Percentiles rank a stretch among this genome's conserved stretches.
These are phyloP conservation scores for Tilletia horrida DNA, from an alignment of 1,284 basidiomycete species.

Conservation along the genomic window DNA sequence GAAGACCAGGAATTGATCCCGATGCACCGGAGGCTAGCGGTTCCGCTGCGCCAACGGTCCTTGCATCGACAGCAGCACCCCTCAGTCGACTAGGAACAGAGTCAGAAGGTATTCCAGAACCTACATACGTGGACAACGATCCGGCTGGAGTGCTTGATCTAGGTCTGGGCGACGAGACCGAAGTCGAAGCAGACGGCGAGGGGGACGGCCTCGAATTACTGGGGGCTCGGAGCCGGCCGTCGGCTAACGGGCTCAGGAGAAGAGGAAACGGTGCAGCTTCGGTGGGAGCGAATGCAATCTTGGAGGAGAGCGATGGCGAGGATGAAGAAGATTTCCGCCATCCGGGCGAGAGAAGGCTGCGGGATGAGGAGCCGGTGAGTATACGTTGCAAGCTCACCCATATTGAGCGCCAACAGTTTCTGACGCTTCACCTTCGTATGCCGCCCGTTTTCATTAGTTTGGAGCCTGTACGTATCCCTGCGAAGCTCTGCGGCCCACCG, in stretches of 20 bases:
- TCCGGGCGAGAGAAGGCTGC: not conserved
- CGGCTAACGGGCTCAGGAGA: not conserved
- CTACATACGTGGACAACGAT: not conserved
- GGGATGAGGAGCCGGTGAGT: constrained; percentile 24
- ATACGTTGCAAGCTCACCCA: too few species aligned
- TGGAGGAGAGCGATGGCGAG: not conserved
- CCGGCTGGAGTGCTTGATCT: constrained; percentile 8
- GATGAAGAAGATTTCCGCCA: not conserved
- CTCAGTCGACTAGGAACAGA: not conserved
- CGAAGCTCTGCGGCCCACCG: too few species aligned
- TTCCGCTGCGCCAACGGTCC: too few species aligned
- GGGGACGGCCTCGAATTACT: too few species aligned
- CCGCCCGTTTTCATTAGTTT: too few species aligned
- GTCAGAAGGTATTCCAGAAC: constrained; percentile 4
- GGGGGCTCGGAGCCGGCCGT: too few species aligned
- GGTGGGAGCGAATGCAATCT: too few species aligned
- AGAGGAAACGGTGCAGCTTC: too few species aligned
- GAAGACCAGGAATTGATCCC: not conserved
- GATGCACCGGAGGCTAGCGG: too few species aligned
- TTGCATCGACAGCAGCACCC: not conserved
- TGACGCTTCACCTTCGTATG: too few species aligned
- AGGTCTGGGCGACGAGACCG: constrained; percentile 1
- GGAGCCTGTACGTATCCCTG: not conserved
- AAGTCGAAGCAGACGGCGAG: not conserved
- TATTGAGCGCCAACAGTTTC: too few species aligned